Evolutionary conservation across 768 basidiomycete species (phyloP), one percentile per base, ranked within the genome.

Genomic region (Serendipita sp.): DNA sequence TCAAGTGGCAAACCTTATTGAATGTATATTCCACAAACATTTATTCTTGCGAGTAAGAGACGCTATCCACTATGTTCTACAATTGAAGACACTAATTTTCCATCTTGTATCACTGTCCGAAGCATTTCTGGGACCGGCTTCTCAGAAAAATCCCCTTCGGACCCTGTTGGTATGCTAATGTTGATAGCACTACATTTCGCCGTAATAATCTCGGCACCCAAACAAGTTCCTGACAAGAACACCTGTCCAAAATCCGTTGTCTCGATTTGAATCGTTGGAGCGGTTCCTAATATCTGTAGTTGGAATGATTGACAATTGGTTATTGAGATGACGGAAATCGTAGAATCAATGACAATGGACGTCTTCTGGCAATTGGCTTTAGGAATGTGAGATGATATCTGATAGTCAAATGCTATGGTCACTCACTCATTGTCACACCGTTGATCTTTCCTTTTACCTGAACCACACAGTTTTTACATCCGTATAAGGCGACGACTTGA

Each of bases 131-230:
- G 95, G 18, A 99, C 77, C 0, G 95, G 80, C 68, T 85, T 84
- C 74, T 99, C 96, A 67, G 82, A 82, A 70, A 93, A 97, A 51
- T 94, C 79, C 3, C 93, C 95, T 8, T 95, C 91, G 72, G 96
- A 92, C 68, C 92, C 91, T 0, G 87, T 84, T 0, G 92, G 93
- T 23, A 97, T 71, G 69, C 83, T 89, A 68, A 99, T 79, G 75
- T 98, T 99, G 74, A 99, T 88, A 36, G 85, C 80, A 70, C 89
- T 91, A 74, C 91, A 94, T 75, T 98, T 97, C 62, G 91, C 87
- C 0, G 93, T 95, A 70, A 99, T 88, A 76, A 97, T 93, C 8
- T 84, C 80, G 7, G 69, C 70, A 64, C 73, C 81, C 62, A 97
- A 78, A 68, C 86, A 87, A 11, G 81, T 84, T 71, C 85, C 88